Percentiles rank a stretch among this genome's conserved stretches.
Conservation (phyloP, 148 eudicot genomes). For the Polygonum maritimum region DNA sequence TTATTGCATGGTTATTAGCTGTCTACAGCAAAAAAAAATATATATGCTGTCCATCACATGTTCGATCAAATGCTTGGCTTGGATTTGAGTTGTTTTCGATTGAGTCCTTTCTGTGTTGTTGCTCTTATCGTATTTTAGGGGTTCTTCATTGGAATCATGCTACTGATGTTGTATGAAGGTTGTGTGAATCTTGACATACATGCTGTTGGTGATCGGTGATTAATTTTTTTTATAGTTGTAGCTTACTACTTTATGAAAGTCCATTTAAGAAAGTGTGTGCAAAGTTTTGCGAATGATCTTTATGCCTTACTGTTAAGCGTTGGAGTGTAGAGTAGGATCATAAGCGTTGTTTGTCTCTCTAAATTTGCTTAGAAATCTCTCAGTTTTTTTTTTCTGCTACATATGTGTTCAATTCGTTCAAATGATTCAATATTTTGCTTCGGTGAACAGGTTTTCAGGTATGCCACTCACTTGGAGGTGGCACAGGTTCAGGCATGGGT, state of each 20-base stretch:
- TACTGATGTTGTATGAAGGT: background rate
- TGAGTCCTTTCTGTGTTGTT: background rate
- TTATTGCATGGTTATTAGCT: too few relatives aligned
- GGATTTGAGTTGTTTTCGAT: background rate
- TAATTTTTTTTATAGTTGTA: background rate
- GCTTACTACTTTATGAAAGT: background rate
- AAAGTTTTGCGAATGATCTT: background rate
- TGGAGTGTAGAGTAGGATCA: background rate
- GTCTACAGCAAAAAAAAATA: background rate
- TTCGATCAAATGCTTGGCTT: background rate
- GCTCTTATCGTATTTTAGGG: background rate
- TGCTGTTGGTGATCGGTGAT: background rate
- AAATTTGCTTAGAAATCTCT: too few relatives aligned
- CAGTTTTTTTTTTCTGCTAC: background rate
- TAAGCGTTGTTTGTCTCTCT: background rate
- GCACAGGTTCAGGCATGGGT: slow-evolving; percentile 86
- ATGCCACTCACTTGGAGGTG: slow-evolving; percentile 20
- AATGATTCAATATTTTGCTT: background rate
- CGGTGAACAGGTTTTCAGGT: slow-evolving; percentile 56
- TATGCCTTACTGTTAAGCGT: background rate
- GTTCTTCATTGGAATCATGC: background rate
- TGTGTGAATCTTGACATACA: background rate
- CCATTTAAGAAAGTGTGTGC: background rate
- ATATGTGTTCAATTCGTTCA: background rate
- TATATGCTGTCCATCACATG: background rate